These are phyloP conservation scores for Fusarium sp. DNA, from an alignment of 2,329 filamentous ascomycete genomes.

Conservation along the genomic window DNA sequence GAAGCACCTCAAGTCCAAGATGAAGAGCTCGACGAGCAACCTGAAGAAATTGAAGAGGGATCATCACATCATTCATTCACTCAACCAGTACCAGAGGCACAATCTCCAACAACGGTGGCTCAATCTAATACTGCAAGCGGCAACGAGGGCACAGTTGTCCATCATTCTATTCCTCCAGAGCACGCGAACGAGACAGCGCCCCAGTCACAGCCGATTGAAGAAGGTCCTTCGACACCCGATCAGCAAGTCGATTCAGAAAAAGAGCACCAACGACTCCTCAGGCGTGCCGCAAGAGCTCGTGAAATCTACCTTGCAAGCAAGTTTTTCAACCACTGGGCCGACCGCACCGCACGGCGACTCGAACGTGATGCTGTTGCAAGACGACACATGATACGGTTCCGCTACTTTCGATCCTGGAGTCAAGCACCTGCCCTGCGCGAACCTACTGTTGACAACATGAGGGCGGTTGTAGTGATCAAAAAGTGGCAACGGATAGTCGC, in stretches of 20 bases:
- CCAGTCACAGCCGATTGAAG: slow-evolving; percentile 12
- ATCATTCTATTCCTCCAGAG: slow-evolving; percentile 13
- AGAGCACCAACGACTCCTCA: slow-evolving; percentile 44
- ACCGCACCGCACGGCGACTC: slow-evolving; percentile 69
- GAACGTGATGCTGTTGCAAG: slow-evolving; percentile 73
- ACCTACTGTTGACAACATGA: slow-evolving; percentile 46
- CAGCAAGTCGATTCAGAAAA: slow-evolving; percentile 15
- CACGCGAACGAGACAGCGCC: background rate
- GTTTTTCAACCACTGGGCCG: slow-evolving; percentile 66
- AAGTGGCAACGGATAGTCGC: slow-evolving; percentile 47
- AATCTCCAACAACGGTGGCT: slow-evolving; percentile 5
- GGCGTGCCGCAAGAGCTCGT: slow-evolving; percentile 69
- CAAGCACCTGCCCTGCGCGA: slow-evolving; percentile 46
- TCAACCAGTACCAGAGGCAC: slow-evolving; percentile 1
- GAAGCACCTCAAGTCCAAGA: slow-evolving; percentile 2
- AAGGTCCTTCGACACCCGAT: slow-evolving; percentile 14
- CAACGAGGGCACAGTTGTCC: slow-evolving; percentile 16
- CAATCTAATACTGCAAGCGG: slow-evolving; percentile 3
- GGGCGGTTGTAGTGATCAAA: slow-evolving; percentile 43
- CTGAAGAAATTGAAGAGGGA: slow-evolving; percentile 5
- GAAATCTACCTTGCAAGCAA: slow-evolving; percentile 66
- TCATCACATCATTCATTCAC: background rate
- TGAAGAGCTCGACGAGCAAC: background rate
- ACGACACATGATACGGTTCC: slow-evolving; percentile 72
- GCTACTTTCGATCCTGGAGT: slow-evolving; percentile 52